Conservation (phyloP, 495 filamentous ascomycete species). For the Trichoderma reesei region DNA sequence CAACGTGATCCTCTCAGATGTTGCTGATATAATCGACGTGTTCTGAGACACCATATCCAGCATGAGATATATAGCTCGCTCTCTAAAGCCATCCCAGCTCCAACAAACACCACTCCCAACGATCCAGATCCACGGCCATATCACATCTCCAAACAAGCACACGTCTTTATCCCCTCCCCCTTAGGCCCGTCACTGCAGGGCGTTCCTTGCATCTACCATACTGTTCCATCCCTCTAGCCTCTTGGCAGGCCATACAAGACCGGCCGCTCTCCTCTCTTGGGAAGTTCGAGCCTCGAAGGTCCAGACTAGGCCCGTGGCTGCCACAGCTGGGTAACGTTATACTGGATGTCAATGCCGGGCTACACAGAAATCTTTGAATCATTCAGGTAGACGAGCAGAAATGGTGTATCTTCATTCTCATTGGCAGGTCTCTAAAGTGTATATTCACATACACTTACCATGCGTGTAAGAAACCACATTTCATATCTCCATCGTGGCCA, state of each 20-base stretch:
- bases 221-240: neutral
- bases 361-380: neutral
- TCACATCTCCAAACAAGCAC: neutral
- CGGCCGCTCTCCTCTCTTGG: neutral
- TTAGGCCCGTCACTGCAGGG: neutral
- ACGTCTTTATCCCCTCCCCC: no score
- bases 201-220: neutral
- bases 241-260: constrained; percentile 2
- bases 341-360: neutral
- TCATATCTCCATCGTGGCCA: no score
- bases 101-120: neutral
- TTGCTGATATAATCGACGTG: no score
- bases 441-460: neutral
- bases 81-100: neutral
- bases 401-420: neutral
- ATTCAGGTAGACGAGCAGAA: neutral
- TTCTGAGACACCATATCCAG: no score
- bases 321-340: constrained; percentile 4
- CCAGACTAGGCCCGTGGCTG: constrained; percentile 1
- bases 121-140: neutral
- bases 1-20: no score
- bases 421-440: neutral
- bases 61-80: no score
- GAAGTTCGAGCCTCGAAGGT: constrained; percentile 2
- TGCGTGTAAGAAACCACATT: no score